Conservation (phyloP, 2,329 filamentous ascomycete species). For the Colletotrichum tamarilloi region DNA sequence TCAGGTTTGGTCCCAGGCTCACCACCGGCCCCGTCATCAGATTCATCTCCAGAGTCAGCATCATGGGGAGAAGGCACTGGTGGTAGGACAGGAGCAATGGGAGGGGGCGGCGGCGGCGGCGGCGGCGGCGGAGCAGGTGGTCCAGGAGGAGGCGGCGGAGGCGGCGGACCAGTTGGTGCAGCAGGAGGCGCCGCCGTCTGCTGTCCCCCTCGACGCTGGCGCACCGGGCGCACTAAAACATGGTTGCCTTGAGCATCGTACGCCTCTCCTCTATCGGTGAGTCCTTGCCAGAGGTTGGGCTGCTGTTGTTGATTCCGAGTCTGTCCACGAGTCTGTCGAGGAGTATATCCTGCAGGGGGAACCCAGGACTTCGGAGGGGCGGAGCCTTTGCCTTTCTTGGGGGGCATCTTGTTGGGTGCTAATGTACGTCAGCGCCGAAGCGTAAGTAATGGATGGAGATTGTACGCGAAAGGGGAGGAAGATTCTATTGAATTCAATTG, state of each 20-base stretch:
- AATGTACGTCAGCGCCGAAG: background rate
- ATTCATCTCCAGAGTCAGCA: too few species aligned
- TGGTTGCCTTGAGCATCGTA: background rate
- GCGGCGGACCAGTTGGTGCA: too few species aligned
- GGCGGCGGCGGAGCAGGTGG: too few species aligned
- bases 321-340: background rate
- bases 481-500: background rate
- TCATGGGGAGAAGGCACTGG: too few species aligned
- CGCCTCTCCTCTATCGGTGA: background rate
- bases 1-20: too few species aligned
- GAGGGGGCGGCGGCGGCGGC: too few species aligned
- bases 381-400: background rate
- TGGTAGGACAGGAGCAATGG: too few species aligned
- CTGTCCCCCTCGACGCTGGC: background rate
- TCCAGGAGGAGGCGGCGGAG: too few species aligned
- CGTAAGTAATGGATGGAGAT: background rate
- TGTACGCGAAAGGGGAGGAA: background rate
- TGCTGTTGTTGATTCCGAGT: background rate
- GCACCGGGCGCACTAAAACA: background rate
- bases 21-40: too few species aligned
- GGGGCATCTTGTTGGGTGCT: background rate
- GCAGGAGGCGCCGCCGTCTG: background rate
- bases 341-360: background rate
- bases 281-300: too few species aligned
- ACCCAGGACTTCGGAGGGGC: too few species aligned